Base-by-base conservation (phyloP, 192 early-diverging fungal species). In the Chytriomyces hyalinus region DNA sequence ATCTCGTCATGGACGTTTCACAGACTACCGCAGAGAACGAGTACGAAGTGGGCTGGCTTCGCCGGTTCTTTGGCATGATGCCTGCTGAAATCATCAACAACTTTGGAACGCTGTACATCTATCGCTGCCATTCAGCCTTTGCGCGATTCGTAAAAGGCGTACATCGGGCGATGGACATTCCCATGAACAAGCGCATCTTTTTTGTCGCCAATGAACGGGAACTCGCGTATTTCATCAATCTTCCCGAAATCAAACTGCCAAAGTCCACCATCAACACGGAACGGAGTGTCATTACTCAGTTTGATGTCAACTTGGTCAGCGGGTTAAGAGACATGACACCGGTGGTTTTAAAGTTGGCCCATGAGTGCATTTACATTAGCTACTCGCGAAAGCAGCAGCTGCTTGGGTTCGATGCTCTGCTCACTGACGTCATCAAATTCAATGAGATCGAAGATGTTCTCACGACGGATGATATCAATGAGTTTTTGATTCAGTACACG, bases 391-490 rank as follows among this genome's bases (percentile, higher is more conserved):
- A 92, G 51, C 93, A 94, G 79, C 94, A 96, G 53, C 82, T 96
- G 36, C 85, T 89, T 75, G 92, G 91, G 10, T 80, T 92, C 64
- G 89, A 80, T 67, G 88, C 91, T 53, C 86, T 89, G 64, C 87
- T 93, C 66, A 95, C 96, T 73, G 96, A 98, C 73, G 91, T 95
- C 11, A 93, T 90, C 77, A 93, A 93, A 73, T 93, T 96, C 47
- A 87, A 90, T 3, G 95, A 96, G 62, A 87, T 97, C 53, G 83
- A 90, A 7, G 94, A 95, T 47, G 80, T 93, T 51, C 80, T 84
- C 48, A 86, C 90, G 51, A 82, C 87, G n/a, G 90, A 89, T 4
- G 84, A 90, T 59, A 84, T 88, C 49, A 90, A 90, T 77, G 90
- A 95, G 70, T 94, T 97, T 61, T 78, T 88, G 49, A 91, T 97